Evolutionary conservation across 2,329 filamentous ascomycete species (phyloP), one percentile per base, ranked within the genome.

Genomic region (Pseudocercospora pini-densiflorae): DNA sequence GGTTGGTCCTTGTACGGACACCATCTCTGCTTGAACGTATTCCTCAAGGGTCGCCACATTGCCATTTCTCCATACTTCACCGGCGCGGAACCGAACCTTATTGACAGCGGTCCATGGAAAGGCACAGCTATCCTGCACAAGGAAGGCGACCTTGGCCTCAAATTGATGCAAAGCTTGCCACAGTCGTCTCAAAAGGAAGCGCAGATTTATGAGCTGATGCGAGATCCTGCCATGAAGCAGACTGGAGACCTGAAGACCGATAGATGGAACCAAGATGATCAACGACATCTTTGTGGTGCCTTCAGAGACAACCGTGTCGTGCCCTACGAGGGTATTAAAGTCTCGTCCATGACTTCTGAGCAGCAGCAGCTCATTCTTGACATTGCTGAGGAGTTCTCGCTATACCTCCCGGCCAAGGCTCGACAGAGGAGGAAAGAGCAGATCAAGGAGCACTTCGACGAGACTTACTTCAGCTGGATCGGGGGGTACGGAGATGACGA

Each of bases 391-490:
- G 84, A 92, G 66, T 93, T 90, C 71, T 80, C 92, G 1, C 79
- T 91, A 0, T 94, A 92, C 68, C 84, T 92, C 0, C 91, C 91
- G 0, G 72, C 78, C 0, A 73, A 75, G 10, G 84, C 90, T 0
- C 83, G 89, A 1, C 73, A 82, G 58, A 75, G 86, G 4, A 85
- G 87, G 16, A 76, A 92, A 1, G 77, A 81, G 1, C 82, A 88
- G 45, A 82, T 89, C 55, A 81, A 83, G 59, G 74, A 77, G 2
- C 85, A 86, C 76, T 87, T 90, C 63, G 73, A 79, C n/a, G 90
- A 93, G 81, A 94, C 91, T 5, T 91, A 92, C 74, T 94, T 92
- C 75, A 87, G 86, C 75, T 94, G 92, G 90, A 93, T 94, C 62
- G 92, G 92, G 3, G 88, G 87, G 0, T 91, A 81, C 67, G 87